Evolutionary conservation across 305 asterid genomes (phyloP).

Genomic region (Petunia hybrid): DNA sequence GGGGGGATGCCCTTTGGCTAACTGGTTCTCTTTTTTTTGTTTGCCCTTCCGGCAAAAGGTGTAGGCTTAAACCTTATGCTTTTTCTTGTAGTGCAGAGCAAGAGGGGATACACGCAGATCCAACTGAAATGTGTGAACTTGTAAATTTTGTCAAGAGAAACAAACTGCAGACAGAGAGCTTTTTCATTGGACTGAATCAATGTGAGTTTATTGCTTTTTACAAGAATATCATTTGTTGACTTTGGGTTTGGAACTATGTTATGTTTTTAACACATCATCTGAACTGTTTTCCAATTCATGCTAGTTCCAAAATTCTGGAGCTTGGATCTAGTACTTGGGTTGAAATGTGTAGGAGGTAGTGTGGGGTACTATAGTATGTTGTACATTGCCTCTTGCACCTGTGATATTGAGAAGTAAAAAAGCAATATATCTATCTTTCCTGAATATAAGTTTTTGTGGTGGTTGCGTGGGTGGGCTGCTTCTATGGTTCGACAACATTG

Average conservation of each 20-base stretch:
- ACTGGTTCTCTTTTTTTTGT: neutral
- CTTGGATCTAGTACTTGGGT: constrained; percentile 1
- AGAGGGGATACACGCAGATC: constrained; percentile 79
- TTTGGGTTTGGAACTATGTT: neutral
- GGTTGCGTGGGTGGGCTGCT: neutral
- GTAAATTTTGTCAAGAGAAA: constrained; percentile 73
- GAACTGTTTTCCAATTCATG: neutral
- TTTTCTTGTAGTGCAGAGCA: constrained; percentile 78
- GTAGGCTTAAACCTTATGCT: constrained; percentile 33
- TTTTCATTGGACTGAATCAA: constrained; percentile 72
- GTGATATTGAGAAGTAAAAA: constrained; percentile 26
- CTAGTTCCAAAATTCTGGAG: neutral
- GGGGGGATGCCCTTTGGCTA: neutral
- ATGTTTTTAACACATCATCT: neutral
- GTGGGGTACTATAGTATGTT: neutral
- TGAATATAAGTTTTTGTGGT: neutral
- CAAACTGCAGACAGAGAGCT: constrained; percentile 75
- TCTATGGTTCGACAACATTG: neutral
- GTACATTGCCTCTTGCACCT: neutral
- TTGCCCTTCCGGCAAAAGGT: neutral
- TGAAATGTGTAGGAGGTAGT: constrained; percentile 22
- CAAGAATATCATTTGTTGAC: neutral
- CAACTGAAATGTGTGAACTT: constrained; percentile 70
- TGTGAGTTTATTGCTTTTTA: constrained; percentile 58
- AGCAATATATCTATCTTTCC: neutral